A percentile compares a stretch with the other conserved stretches of the same genome.
Conservation (phyloP, 2,329 filamentous ascomycete species). For the Aspergillus caelatus region DNA sequence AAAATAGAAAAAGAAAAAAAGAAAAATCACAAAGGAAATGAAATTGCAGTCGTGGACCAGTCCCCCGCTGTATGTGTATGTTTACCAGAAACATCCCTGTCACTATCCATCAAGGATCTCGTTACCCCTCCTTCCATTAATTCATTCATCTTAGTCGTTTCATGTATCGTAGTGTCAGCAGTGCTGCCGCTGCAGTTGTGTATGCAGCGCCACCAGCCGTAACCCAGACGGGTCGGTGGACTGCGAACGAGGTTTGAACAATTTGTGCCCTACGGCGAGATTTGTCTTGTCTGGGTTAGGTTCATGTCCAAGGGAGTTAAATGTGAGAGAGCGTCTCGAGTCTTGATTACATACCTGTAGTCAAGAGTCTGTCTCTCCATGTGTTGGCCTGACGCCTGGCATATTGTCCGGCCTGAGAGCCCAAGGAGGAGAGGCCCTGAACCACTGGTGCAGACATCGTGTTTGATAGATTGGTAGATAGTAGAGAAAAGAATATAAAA, state of each 20-base stretch:
- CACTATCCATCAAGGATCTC: neutral
- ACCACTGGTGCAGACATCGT: slow-evolving; percentile 27
- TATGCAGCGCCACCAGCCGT: slow-evolving; percentile 34
- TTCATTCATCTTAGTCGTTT: slow-evolving; percentile 23
- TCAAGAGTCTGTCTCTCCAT: slow-evolving; percentile 23
- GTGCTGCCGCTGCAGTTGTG: slow-evolving; percentile 35
- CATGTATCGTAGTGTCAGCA: slow-evolving; percentile 35
- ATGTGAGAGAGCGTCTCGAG: neutral
- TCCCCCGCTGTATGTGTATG: slow-evolving; percentile 9
- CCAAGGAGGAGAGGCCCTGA: slow-evolving; percentile 22
- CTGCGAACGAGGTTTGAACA: slow-evolving; percentile 33
- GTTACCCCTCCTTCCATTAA: neutral
- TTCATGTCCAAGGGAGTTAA: neutral
- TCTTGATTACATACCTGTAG: slow-evolving; percentile 19
- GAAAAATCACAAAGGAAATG: neutral
- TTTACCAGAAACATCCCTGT: slow-evolving; percentile 4
- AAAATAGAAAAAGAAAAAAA: neutral
- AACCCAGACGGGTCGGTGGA: slow-evolving; percentile 37
- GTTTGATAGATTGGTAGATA: neutral
- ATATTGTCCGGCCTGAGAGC: slow-evolving; percentile 20
- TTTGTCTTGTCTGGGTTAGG: slow-evolving; percentile 24
- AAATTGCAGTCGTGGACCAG: neutral
- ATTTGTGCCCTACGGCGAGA: slow-evolving; percentile 30
- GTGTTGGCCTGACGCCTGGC: slow-evolving; percentile 21
- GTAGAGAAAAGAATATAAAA: neutral